phyloP scores from a whole-genome alignment of 306 rosid species.

The Rosa lucieae region DNA sequence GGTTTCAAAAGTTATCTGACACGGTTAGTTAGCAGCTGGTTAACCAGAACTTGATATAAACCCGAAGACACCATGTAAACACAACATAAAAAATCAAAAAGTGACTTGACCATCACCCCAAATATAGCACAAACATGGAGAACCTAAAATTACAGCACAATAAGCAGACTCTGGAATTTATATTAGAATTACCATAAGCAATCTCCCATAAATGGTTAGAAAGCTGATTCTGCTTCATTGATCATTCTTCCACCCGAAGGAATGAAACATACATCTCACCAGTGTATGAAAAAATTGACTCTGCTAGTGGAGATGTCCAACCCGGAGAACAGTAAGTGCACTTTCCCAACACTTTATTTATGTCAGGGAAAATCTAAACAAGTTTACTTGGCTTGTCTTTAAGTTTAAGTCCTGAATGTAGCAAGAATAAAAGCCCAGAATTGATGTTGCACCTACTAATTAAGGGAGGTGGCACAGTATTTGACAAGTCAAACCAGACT shows the following conservation, averaged over 20 bases:
- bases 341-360: neutral
- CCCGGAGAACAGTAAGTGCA: neutral
- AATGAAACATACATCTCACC: neutral
- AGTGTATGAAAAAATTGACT: neutral
- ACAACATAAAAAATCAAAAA: neutral
- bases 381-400: neutral
- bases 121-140: neutral
- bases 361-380: neutral
- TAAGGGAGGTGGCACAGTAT: neutral
- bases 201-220: neutral
- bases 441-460: neutral
- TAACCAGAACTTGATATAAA: neutral
- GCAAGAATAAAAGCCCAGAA: neutral
- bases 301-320: neutral
- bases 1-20: neutral
- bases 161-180: neutral
- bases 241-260: slow-evolving; percentile 11
- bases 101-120: neutral
- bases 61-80: neutral
- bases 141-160: neutral
- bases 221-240: neutral
- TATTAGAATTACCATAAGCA: slow-evolving; percentile 16
- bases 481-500: neutral
- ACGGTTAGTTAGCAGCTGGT: neutral
- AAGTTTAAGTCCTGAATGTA: neutral